Percentiles rank a stretch among this genome's conserved stretches.
Evolutionary conservation across 169 alveolate species (phyloP).

Genomic region (Plasmodium relictum): DNA sequence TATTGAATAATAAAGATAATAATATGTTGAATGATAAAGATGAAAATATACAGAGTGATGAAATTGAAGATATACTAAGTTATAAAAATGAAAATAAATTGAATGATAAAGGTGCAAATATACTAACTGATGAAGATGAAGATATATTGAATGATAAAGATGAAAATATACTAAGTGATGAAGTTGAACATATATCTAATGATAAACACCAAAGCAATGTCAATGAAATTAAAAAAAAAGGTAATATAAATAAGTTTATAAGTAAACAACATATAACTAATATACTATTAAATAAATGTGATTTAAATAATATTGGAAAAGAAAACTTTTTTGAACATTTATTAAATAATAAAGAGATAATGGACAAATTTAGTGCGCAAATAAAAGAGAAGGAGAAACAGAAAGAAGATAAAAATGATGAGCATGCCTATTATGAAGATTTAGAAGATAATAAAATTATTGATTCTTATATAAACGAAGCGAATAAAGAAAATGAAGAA

Average conservation of each 20-base stretch:
- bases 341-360: slow-evolving; percentile 13
- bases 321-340: slow-evolving; percentile 15
- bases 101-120: background rate
- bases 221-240: background rate
- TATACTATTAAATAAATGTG: slow-evolving; percentile 17
- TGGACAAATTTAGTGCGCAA: slow-evolving; percentile 23
- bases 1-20: background rate
- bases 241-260: background rate
- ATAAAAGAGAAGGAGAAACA: background rate
- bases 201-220: background rate
- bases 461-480: slow-evolving; percentile 33
- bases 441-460: slow-evolving; percentile 54
- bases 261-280: slow-evolving; percentile 29
- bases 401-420: background rate
- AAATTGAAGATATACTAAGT: background rate
- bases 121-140: background rate
- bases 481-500: slow-evolving; percentile 50
- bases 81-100: background rate
- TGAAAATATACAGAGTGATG: background rate
- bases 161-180: background rate
- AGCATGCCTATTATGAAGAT: background rate
- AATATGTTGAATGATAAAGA: background rate
- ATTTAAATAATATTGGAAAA: background rate
- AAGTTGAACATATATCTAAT: background rate
- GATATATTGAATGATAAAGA: background rate